phyloP scores from a whole-genome alignment of 257 asterid genomes.

The Penstemon eatonii region DNA sequence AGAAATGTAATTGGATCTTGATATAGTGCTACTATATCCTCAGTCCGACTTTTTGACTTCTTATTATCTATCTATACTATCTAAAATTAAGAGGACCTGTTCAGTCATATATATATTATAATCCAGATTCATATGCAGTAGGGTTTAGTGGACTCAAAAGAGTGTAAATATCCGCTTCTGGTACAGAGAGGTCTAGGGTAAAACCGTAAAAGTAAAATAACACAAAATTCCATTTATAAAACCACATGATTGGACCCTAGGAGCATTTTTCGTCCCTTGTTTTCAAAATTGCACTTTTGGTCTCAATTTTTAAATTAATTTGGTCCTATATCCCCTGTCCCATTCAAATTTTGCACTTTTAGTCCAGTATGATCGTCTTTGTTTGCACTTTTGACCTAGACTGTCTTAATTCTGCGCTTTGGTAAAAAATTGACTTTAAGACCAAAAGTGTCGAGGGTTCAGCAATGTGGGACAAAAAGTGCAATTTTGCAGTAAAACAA shows the following conservation, averaged over 20 bases:
- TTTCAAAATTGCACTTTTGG: too few species aligned
- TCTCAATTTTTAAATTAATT: too few species aligned
- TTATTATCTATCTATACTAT: neutral
- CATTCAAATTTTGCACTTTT: neutral
- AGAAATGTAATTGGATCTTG: constrained; percentile 12
- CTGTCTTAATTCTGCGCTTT: neutral
- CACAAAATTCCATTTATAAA: too few species aligned
- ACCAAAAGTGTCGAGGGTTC: neutral
- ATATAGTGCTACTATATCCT: neutral
- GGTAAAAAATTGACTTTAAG: neutral
- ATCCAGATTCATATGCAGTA: neutral
- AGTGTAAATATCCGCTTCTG: too few species aligned
- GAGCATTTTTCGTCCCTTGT: too few species aligned
- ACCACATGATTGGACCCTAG: too few species aligned
- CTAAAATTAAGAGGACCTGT: neutral
- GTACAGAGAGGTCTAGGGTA: too few species aligned
- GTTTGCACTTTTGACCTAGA: neutral
- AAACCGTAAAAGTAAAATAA: too few species aligned
- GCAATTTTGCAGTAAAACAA: neutral
- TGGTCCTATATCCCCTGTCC: neutral
- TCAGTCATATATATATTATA: too few species aligned
- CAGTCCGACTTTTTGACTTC: neutral
- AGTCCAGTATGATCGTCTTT: neutral
- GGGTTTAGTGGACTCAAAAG: neutral
- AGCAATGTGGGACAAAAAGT: neutral